These are phyloP conservation scores for Clitoria ternatea DNA, from an alignment of 306 rosid genomes.

Conservation along the genomic window DNA sequence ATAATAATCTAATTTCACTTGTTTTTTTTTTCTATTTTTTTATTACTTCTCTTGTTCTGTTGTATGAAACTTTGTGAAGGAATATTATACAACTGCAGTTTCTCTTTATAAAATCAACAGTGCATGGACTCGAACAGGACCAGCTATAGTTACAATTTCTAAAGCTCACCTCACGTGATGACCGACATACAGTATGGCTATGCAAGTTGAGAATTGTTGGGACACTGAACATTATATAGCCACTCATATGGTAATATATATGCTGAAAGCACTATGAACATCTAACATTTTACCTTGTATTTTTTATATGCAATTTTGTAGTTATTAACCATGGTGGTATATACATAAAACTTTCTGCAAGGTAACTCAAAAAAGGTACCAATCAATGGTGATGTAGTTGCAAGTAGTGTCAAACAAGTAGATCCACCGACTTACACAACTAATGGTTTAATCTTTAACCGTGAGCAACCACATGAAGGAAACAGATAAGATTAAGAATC, in stretches of 20 bases:
- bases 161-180: constrained; percentile 1
- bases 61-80: too few species aligned
- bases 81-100: too few species aligned
- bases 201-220: constrained; percentile 7
- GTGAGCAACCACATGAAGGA: constrained; percentile 9
- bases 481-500: constrained; percentile 38
- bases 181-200: constrained; percentile 15
- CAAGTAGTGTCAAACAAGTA: constrained; percentile 33
- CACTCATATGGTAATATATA: not conserved
- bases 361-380: not conserved
- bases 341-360: not conserved
- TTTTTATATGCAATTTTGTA: not conserved
- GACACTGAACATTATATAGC: constrained; percentile 14
- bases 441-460: constrained; percentile 25
- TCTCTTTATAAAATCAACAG: too few species aligned
- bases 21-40: too few species aligned
- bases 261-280: not conserved
- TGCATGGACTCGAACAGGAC: too few species aligned
- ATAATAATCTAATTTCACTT: too few species aligned
- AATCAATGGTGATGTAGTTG: too few species aligned
- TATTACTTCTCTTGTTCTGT: too few species aligned
- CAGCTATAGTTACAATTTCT: too few species aligned
- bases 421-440: constrained; percentile 26
- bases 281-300: too few species aligned
- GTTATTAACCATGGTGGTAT: not conserved